These are phyloP conservation scores for Aspergillus panamensis DNA, from an alignment of 495 filamentous ascomycete species.

Conservation along the genomic window DNA sequence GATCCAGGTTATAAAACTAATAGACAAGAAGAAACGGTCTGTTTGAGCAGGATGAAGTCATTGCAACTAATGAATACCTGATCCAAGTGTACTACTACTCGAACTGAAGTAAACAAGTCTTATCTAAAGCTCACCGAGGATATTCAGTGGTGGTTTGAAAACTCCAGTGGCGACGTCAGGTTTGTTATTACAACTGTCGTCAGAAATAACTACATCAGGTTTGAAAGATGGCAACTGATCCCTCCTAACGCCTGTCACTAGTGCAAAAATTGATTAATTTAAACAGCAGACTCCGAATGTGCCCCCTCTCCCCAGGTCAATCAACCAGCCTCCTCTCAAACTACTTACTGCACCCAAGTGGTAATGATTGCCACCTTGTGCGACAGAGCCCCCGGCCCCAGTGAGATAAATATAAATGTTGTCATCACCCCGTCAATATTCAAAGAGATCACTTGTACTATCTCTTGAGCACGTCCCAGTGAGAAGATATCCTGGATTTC, in stretches of 20 bases:
- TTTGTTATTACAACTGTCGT: neutral
- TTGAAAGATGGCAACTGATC: slow-evolving; percentile 4
- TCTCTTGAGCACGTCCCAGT: neutral
- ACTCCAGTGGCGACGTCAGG: neutral
- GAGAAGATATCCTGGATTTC: neutral
- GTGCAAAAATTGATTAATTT: neutral
- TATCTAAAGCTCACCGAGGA: neutral
- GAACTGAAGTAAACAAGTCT: neutral
- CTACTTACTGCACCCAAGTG: neutral
- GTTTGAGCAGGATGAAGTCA: no score
- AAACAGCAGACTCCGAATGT: neutral
- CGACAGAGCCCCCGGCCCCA: neutral
- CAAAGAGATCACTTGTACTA: neutral
- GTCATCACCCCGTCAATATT: neutral
- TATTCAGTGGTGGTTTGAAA: slow-evolving; percentile 3
- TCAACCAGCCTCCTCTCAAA: neutral
- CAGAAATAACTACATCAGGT: neutral
- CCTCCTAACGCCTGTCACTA: neutral
- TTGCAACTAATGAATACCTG: neutral
- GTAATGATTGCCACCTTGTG: slow-evolving; percentile 23
- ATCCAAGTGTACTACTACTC: neutral
- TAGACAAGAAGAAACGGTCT: neutral
- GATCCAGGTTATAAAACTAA: neutral
- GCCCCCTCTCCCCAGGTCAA: neutral
- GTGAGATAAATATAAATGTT: neutral